phyloP scores from a whole-genome alignment of 2,329 filamentous ascomycete genomes.

The Aspergillus aculeatus region DNA sequence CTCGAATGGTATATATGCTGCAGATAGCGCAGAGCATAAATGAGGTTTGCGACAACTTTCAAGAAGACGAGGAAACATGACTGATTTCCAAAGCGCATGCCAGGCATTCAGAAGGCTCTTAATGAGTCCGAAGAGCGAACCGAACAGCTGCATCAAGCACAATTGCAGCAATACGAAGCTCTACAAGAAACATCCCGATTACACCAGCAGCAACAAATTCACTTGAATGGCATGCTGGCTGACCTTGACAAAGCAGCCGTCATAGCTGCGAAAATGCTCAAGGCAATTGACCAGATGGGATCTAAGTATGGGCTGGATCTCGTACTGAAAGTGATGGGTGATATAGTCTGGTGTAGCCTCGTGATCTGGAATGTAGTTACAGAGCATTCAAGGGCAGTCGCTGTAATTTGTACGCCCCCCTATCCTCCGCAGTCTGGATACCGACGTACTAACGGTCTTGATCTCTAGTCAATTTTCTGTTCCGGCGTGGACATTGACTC shows the following conservation, averaged over 20 bases:
- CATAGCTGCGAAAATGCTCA: conserved; percentile 32
- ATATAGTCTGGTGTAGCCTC: conserved; percentile 24
- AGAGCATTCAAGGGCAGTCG: conserved; percentile 14
- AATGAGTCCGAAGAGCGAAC: conserved; percentile 34
- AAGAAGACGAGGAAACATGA: not conserved
- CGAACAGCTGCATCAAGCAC: conserved; percentile 31
- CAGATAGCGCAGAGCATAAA: conserved; percentile 36
- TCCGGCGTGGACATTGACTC: not conserved
- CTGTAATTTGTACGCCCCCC: conserved; percentile 19
- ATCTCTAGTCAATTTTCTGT: not conserved
- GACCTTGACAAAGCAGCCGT: conserved; percentile 31
- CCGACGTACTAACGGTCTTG: not conserved
- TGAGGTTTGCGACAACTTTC: conserved; percentile 25
- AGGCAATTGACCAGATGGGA: conserved; percentile 31
- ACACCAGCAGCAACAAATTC: conserved; percentile 28
- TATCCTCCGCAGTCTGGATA: conserved; percentile 12
- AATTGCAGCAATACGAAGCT: conserved; percentile 35
- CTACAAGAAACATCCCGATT: conserved; percentile 26
- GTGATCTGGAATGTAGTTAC: conserved; percentile 22
- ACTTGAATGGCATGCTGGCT: conserved; percentile 30
- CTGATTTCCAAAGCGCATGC: conserved; percentile 37
- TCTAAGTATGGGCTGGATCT: conserved; percentile 23
- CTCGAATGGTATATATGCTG: conserved; percentile 26
- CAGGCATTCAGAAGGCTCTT: conserved; percentile 33
- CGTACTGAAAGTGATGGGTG: conserved; percentile 15